Evolutionary conservation across 2,329 filamentous ascomycete species (phyloP), one percentile per base, ranked within the genome.

Genomic region (Apiospora koreana): DNA sequence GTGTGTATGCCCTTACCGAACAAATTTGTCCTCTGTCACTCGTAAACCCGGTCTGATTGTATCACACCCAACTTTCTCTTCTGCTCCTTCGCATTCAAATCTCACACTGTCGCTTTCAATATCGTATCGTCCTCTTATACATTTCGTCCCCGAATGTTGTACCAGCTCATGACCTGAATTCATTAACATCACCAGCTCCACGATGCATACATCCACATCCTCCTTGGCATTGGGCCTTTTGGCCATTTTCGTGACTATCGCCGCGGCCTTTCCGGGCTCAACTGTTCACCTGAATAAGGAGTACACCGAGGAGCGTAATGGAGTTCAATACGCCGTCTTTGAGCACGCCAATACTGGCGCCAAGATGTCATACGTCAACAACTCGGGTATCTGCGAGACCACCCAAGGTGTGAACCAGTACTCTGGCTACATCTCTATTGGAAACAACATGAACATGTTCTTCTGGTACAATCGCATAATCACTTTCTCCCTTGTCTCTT

Each of bases 361-460:
- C 0, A 83, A 77, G 35, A 72, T 87, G 62, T 81, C 84, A 31
- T 86, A 83, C 70, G 85, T 87, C 35, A 83, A 81, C 31, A 86
- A 87, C 73, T 86, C 85, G 0, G 80, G 85, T 62, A 81, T 86
- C 69, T 87, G 85, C 73, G 85, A 87, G 76, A 86, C 84, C 0
- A 87, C 84, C 0, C 78, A 80, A 0, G 83, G 83, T 1, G 85
- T 87, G 1, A 86, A 84, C 45, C 83, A 85, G 70, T 85, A 85
- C 74, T 86, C 84, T 3, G 85, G 85, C 9, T 87, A 87, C 79
- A 66, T 89, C 71, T 81, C 81, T 1, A 83, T 86, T 10, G 83
- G 86, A 1, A 75, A 75, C 14, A 76, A 79, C 54, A 79, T 82
- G 78, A 81, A 83, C 73, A 83, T 83, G 80, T 84, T 79, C 76